A percentile compares a stretch with the other conserved stretches of the same genome.
These are phyloP conservation scores for Nakazawaea peltata DNA, from an alignment of 805 yeast species.

Conservation along the genomic window DNA sequence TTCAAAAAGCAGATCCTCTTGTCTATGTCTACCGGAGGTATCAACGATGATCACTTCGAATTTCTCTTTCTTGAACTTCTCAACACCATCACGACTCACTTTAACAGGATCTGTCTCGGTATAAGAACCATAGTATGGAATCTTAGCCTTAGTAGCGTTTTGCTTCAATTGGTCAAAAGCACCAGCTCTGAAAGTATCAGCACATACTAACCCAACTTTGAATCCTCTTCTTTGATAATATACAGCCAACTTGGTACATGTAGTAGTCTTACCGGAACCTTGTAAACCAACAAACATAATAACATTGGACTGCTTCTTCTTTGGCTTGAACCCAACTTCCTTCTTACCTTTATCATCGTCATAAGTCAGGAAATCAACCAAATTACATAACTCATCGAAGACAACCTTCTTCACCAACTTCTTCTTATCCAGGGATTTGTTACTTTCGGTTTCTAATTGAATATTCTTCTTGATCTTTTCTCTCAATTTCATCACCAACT, in stretches of 20 bases:
- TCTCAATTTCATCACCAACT: conserved; percentile 70
- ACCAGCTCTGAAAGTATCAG: conserved; percentile 99
- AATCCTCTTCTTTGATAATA: conserved; percentile 90
- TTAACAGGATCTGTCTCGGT: conserved; percentile 93
- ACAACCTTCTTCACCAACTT: conserved; percentile 83
- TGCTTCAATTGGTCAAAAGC: conserved; percentile 98
- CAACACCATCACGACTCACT: conserved; percentile 88
- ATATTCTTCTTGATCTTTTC: conserved; percentile 58
- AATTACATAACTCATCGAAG: conserved; percentile 81
- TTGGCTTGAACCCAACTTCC: conserved; percentile 54
- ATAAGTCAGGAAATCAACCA: conserved; percentile 60
- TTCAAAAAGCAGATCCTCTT: conserved; percentile 81
- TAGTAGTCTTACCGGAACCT: conserved; percentile 98
- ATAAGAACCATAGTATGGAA: conserved; percentile 92
- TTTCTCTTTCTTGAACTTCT: conserved; percentile 80
- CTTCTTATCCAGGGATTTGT: conserved; percentile 58
- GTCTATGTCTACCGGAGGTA: conserved; percentile 97
- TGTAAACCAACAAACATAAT: conserved; percentile 98
- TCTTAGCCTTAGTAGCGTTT: conserved; percentile 90
- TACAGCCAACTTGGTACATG: conserved; percentile 94
- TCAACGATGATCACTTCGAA: conserved; percentile 93
- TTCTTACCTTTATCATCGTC: conserved; percentile 25
- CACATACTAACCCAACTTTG: conserved; percentile 95
- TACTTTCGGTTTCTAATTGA: conserved; percentile 41
- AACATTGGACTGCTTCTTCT: conserved; percentile 69